Percentiles rank a stretch among this genome's conserved stretches.
Conservation (phyloP, 2,329 filamentous ascomycete genomes). For the Botrytis tulipae region DNA sequence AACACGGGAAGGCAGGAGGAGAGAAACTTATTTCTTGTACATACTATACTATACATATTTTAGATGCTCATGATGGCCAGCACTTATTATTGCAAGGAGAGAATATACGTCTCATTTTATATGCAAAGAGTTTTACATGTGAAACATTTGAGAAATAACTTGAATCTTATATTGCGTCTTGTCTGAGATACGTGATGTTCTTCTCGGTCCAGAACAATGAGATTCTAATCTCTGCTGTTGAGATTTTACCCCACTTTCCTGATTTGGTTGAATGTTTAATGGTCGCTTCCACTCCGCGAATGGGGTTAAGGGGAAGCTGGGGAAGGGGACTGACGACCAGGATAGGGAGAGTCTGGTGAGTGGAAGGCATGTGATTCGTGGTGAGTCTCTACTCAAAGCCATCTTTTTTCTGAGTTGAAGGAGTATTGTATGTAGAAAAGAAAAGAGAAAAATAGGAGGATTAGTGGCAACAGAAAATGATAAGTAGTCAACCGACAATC, state of each 20-base stretch:
- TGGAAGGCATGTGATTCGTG: too few species aligned
- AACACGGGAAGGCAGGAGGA: not conserved
- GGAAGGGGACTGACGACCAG: too few species aligned
- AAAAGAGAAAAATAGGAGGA: not conserved
- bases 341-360: too few species aligned
- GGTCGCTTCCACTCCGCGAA: not conserved
- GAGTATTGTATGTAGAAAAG: too few species aligned
- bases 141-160: not conserved
- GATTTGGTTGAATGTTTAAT: not conserved
- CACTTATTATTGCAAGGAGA: not conserved
- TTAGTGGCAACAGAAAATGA: not conserved
- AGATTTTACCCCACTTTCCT: not conserved
- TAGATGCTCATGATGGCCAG: not conserved
- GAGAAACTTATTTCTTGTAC: not conserved
- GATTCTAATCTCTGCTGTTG: not conserved
- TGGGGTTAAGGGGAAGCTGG: too few species aligned
- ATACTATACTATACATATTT: not conserved
- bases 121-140: not conserved
- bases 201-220: not conserved
- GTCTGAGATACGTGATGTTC: not conserved
- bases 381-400: too few species aligned
- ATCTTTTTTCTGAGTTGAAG: too few species aligned
- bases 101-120: not conserved
- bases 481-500: not conserved
- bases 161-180: not conserved